phyloP scores from a whole-genome alignment of 441 rosid species.

The Adansonia grandidieri region DNA sequence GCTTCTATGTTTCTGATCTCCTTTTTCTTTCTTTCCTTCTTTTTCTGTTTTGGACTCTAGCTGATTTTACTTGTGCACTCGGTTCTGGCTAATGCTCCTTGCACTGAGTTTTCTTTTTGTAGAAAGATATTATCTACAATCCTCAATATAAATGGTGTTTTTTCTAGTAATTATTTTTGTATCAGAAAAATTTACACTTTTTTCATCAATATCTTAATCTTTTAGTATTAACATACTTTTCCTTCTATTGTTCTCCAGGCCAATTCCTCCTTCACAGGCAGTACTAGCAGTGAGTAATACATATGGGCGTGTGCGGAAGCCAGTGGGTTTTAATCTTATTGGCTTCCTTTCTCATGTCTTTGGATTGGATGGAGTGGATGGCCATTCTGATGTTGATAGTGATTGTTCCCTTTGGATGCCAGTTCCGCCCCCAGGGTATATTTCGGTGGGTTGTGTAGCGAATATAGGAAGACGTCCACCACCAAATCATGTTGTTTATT shows the following conservation, averaged over 20 bases:
- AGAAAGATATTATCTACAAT: not conserved
- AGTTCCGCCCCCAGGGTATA: conserved; percentile 90
- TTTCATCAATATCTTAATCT: conserved; percentile 14
- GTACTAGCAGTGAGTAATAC: conserved; percentile 94
- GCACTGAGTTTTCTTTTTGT: conserved; percentile 2
- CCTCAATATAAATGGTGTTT: not conserved
- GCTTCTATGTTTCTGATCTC: not conserved
- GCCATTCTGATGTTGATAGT: conserved; percentile 41
- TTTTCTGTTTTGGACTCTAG: not conserved
- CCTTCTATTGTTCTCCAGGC: conserved; percentile 54
- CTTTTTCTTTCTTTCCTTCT: not conserved
- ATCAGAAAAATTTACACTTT: not conserved
- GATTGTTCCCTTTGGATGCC: conserved; percentile 99
- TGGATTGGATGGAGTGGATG: conserved; percentile 50
- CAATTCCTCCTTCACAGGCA: conserved; percentile 96
- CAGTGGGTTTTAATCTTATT: conserved; percentile 74
- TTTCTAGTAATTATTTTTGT: conserved; percentile 16
- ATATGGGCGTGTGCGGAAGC: conserved; percentile 97
- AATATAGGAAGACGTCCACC: conserved; percentile 83
- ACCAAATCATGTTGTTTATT: conserved; percentile 80
- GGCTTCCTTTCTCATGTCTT: conserved; percentile 69
- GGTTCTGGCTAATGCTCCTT: not conserved
- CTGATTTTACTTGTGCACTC: not conserved
- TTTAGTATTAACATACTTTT: conserved; percentile 12
- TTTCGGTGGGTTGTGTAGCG: conserved; percentile 90